Conservation (phyloP, 192 early-diverging fungal species). For the Pilobolus umbonatus region DNA sequence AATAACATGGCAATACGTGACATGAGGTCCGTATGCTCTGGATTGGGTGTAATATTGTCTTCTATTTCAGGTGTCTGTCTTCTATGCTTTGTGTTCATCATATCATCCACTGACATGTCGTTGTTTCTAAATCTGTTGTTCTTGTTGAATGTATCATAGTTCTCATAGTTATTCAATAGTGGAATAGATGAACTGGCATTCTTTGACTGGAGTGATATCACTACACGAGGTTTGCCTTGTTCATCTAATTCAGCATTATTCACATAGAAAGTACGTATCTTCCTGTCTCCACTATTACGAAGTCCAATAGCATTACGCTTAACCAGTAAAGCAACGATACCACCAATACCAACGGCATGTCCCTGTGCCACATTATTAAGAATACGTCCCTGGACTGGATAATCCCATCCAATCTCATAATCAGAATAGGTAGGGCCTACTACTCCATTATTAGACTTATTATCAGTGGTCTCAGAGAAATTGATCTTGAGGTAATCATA, state of each 20-base stretch:
- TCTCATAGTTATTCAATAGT: conserved; percentile 1
- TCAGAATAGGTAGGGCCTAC: conserved; percentile 52
- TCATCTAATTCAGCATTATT: conserved; percentile 46
- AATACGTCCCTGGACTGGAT: conserved; percentile 57
- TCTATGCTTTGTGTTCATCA: background rate
- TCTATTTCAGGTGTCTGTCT: background rate
- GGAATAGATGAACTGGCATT: background rate
- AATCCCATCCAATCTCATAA: conserved; percentile 20
- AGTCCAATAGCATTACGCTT: conserved; percentile 13
- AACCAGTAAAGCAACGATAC: conserved; percentile 55
- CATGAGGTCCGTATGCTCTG: conserved; percentile 19
- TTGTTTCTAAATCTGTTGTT: background rate
- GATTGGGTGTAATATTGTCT: conserved; percentile 20
- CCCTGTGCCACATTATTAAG: conserved; percentile 41
- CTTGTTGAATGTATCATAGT: background rate
- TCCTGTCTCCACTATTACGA: conserved; percentile 21
- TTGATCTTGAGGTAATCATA: conserved; percentile 24
- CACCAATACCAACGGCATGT: conserved; percentile 63
- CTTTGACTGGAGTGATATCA: too few species aligned
- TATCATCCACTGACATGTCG: conserved; percentile 4
- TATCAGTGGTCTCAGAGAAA: conserved; percentile 7
- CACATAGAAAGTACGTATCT: conserved; percentile 57
- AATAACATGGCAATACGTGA: conserved; percentile 15
- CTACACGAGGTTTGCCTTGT: conserved; percentile 41
- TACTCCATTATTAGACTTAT: conserved; percentile 30